These are phyloP conservation scores for Parachaetomium inaequale DNA, from an alignment of 495 filamentous ascomycete genomes.

Conservation along the genomic window DNA sequence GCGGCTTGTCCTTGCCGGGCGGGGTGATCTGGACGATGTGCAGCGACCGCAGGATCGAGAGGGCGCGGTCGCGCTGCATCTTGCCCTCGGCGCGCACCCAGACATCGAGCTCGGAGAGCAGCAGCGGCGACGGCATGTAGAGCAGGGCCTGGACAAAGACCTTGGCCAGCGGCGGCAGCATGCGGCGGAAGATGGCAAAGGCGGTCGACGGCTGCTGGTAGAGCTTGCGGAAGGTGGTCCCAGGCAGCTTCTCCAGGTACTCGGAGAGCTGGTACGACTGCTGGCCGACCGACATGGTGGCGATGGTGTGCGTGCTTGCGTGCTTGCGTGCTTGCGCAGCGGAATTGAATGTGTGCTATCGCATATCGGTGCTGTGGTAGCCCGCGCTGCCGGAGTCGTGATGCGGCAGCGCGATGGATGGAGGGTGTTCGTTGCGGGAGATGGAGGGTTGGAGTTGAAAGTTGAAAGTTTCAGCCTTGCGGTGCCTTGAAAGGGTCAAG, in stretches of 20 bases:
- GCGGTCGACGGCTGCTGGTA: conserved; percentile 96
- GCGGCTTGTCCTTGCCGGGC: conserved; percentile 54
- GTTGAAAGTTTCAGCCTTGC: conserved; percentile 1
- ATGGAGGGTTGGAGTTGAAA: neutral
- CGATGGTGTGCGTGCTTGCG: neutral
- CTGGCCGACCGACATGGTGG: conserved; percentile 31
- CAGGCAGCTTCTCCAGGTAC: conserved; percentile 85
- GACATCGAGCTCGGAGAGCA: conserved; percentile 68
- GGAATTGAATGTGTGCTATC: neutral
- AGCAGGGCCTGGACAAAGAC: conserved; percentile 91
- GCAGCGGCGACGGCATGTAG: conserved; percentile 75
- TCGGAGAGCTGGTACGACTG: conserved; percentile 58
- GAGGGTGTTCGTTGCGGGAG: neutral
- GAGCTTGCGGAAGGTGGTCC: conserved; percentile 79
- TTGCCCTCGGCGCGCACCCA: conserved; percentile 77
- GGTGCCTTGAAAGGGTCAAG: neutral
- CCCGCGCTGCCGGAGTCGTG: neutral
- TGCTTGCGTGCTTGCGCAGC: conserved; percentile 3
- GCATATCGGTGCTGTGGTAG: neutral
- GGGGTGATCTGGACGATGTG: conserved; percentile 68
- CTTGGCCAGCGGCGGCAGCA: conserved; percentile 93
- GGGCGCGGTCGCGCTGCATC: conserved; percentile 73
- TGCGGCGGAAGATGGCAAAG: conserved; percentile 93
- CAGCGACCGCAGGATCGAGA: conserved; percentile 74
- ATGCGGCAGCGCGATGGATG: neutral